These are phyloP conservation scores for Aspergillus indologenus DNA, from an alignment of 495 filamentous ascomycete genomes.

Conservation along the genomic window DNA sequence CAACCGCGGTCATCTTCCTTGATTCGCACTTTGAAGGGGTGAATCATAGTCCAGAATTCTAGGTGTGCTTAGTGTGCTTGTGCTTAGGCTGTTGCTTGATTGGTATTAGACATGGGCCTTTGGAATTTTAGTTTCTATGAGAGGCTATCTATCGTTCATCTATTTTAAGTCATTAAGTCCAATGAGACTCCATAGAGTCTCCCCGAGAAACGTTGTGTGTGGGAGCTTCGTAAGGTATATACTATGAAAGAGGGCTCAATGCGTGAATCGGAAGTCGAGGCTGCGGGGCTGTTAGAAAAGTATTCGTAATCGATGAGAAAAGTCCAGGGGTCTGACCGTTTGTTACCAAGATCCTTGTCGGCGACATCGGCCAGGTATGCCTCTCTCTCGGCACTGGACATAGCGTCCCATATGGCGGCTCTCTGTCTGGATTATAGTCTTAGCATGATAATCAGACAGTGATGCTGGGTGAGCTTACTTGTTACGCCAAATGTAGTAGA, in stretches of 20 bases:
- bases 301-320: not conserved
- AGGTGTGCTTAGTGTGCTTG: not conserved
- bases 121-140: not conserved
- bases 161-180: not conserved
- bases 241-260: constrained; percentile 25
- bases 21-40: too few relatives aligned
- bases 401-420: constrained; percentile 51
- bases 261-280: constrained; percentile 53
- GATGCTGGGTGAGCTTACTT: too few relatives aligned
- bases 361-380: constrained; percentile 55
- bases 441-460: too few relatives aligned
- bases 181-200: not conserved
- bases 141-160: not conserved
- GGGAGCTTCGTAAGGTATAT: not conserved
- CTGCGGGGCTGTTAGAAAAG: constrained; percentile 17
- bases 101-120: not conserved
- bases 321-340: constrained; percentile 44
- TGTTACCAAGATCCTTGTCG: constrained; percentile 67
- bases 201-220: not conserved
- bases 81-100: too few relatives aligned
- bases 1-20: too few relatives aligned
- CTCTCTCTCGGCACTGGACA: constrained; percentile 59
- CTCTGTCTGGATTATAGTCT: constrained; percentile 29
- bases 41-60: not conserved
- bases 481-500: constrained; percentile 64